Evolutionary conservation across 164 flowering plant genomes (phyloP).

Genomic region (Macadamia tetraphylla): DNA sequence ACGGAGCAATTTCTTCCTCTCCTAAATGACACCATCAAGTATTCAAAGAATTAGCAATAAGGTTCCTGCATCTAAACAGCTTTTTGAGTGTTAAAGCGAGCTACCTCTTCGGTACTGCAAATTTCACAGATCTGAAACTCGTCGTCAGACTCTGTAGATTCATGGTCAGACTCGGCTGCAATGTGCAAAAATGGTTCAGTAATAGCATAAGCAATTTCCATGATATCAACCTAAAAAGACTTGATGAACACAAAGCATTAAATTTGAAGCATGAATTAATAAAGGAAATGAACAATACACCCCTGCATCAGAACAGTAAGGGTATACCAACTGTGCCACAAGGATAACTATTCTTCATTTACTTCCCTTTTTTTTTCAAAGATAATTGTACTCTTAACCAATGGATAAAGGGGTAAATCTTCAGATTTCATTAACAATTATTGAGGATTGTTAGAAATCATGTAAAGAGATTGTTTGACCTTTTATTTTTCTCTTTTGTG

Average conservation of each 20-base stretch:
- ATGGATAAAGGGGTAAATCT: too few relatives aligned
- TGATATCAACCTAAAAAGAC: not conserved
- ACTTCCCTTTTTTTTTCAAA: too few relatives aligned
- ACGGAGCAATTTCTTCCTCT: constrained; percentile 73
- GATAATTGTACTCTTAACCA: too few relatives aligned
- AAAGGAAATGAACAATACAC: too few relatives aligned
- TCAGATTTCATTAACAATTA: too few relatives aligned
- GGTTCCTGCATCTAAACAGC: not conserved
- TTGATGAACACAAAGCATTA: too few relatives aligned
- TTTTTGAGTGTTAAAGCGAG: not conserved
- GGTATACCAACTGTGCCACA: not conserved
- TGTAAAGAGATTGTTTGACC: too few relatives aligned
- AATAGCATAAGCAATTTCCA: not conserved
- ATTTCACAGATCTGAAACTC: constrained; percentile 95
- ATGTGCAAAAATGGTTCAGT: constrained; percentile 5
- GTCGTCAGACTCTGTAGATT: constrained; percentile 88
- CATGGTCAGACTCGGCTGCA: constrained; percentile 80
- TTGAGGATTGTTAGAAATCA: too few relatives aligned
- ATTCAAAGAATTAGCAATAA: not conserved
- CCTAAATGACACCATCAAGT: constrained; percentile 40
- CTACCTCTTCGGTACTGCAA: constrained; percentile 82
- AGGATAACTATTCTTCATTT: too few relatives aligned
- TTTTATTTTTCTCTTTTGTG: too few relatives aligned
- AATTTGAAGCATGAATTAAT: too few relatives aligned
- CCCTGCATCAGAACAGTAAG: too few relatives aligned